A percentile compares a stretch with the other conserved stretches of the same genome.
These are phyloP conservation scores for Paramyrothecium roridum DNA, from an alignment of 2,329 filamentous ascomycete species.

Conservation along the genomic window DNA sequence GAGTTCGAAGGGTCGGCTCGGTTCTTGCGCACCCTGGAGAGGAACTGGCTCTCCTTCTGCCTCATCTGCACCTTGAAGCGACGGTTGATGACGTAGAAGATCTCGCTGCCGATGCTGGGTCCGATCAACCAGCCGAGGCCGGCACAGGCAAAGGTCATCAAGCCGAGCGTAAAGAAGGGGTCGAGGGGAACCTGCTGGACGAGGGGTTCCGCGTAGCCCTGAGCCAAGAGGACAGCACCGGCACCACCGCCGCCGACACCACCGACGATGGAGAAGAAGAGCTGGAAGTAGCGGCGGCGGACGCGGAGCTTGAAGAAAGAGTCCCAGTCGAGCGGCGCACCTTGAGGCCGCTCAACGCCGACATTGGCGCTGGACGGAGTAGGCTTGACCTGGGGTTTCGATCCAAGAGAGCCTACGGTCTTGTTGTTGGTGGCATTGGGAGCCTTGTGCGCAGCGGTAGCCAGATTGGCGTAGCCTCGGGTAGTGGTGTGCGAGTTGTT, in stretches of 20 bases:
- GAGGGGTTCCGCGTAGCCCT: slow-evolving; percentile 69
- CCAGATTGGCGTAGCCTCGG: slow-evolving; percentile 13
- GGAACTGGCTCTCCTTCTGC: slow-evolving; percentile 92
- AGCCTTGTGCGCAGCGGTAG: slow-evolving; percentile 6
- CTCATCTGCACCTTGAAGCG: slow-evolving; percentile 70
- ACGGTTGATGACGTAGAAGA: slow-evolving; percentile 76
- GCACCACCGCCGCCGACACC: slow-evolving; percentile 59
- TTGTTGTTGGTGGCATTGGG: slow-evolving; percentile 6
- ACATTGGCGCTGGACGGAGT: slow-evolving; percentile 15
- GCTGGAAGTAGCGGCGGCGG: slow-evolving; percentile 78
- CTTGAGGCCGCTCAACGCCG: slow-evolving; percentile 9
- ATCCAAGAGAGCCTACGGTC: slow-evolving; percentile 7
- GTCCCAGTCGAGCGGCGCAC: slow-evolving; percentile 70
- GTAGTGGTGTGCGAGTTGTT: slow-evolving; percentile 7
- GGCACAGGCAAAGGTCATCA: slow-evolving; percentile 73
- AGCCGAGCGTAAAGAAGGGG: slow-evolving; percentile 78
- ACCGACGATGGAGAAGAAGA: slow-evolving; percentile 69
- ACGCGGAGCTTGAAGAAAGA: slow-evolving; percentile 89
- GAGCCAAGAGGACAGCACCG: slow-evolving; percentile 65
- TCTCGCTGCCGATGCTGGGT: slow-evolving; percentile 73
- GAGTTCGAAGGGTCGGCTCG: slow-evolving; percentile 88
- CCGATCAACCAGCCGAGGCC: slow-evolving; percentile 87
- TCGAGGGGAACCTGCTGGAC: slow-evolving; percentile 76
- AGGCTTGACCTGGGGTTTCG: slow-evolving; percentile 5
- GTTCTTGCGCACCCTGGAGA: slow-evolving; percentile 84